Conservation (phyloP, 2,329 filamentous ascomycete genomes). For the Fusarium newnesense region DNA sequence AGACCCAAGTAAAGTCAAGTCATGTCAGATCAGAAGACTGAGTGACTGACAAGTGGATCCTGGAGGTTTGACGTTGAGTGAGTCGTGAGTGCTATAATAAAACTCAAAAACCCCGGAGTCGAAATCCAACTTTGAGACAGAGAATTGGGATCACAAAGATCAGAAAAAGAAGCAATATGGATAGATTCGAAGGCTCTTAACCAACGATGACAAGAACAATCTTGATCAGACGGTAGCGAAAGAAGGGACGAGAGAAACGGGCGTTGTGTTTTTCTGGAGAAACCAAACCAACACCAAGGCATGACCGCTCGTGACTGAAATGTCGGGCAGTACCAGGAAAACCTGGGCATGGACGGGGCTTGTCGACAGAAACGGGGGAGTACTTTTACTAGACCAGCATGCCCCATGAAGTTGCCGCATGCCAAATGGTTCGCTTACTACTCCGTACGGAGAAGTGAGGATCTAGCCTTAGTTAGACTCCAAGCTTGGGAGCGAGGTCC, state of each 20-base stretch:
- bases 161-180: not conserved
- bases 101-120: not conserved
- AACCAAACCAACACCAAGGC: slow-evolving; percentile 10
- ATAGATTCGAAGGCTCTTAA: slow-evolving; percentile 8
- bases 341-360: slow-evolving; percentile 16
- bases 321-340: slow-evolving; percentile 27
- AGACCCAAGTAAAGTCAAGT: slow-evolving; percentile 22
- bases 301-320: slow-evolving; percentile 40
- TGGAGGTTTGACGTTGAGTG: slow-evolving; percentile 5
- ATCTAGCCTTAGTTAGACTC: slow-evolving; percentile 40
- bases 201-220: slow-evolving; percentile 1
- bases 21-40: slow-evolving; percentile 34
- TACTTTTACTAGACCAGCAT: slow-evolving; percentile 33
- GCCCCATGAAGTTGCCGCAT: slow-evolving; percentile 37
- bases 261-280: slow-evolving; percentile 40
- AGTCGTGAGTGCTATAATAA: slow-evolving; percentile 11
- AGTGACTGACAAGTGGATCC: slow-evolving; percentile 33
- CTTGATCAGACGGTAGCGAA: slow-evolving; percentile 16
- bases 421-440: slow-evolving; percentile 45
- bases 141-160: not conserved
- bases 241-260: slow-evolving; percentile 31
- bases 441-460: slow-evolving; percentile 39
- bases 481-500: slow-evolving; percentile 44
- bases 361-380: slow-evolving; percentile 32
- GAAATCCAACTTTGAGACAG: slow-evolving; percentile 1